Evolutionary conservation across 805 yeast species (phyloP).

Genomic region (Saturnispora halmiae): DNA sequence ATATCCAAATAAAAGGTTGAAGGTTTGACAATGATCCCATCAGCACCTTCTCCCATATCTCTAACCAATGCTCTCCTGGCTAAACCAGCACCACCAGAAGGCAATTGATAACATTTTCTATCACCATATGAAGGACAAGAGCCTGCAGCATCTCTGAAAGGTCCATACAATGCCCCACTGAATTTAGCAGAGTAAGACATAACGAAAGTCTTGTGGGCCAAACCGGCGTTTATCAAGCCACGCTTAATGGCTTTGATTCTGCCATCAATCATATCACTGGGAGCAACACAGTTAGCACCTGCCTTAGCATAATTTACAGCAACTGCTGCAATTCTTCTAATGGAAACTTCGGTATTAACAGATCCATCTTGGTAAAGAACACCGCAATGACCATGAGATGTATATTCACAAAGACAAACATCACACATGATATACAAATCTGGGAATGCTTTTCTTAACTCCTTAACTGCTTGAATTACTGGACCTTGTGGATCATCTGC

Average conservation of each 20-base stretch:
- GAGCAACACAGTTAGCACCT: slow-evolving; percentile 94
- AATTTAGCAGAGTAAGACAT: slow-evolving; percentile 95
- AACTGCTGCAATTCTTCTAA: slow-evolving; percentile 81
- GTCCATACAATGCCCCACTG: slow-evolving; percentile 86
- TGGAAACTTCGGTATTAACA: slow-evolving; percentile 65
- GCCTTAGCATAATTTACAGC: slow-evolving; percentile 93
- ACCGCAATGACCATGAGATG: slow-evolving; percentile 98
- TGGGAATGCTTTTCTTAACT: slow-evolving; percentile 60
- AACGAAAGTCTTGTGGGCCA: slow-evolving; percentile 82
- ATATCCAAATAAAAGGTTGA: slow-evolving; percentile 91
- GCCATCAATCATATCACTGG: slow-evolving; percentile 97
- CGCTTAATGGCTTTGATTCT: slow-evolving; percentile 79
- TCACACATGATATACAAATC: slow-evolving; percentile 83
- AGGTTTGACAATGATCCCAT: slow-evolving; percentile 92
- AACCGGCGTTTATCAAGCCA: slow-evolving; percentile 68
- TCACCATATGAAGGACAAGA: slow-evolving; percentile 86
- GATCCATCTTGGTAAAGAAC: slow-evolving; percentile 79
- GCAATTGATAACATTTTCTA: slow-evolving; percentile 86
- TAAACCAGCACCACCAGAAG: slow-evolving; percentile 84
- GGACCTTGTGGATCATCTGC: slow-evolving; percentile 98
- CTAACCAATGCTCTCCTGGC: slow-evolving; percentile 86
- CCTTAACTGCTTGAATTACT: slow-evolving; percentile 70
- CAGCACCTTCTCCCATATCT: slow-evolving; percentile 89
- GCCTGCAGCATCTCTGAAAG: slow-evolving; percentile 96
- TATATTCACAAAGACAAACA: slow-evolving; percentile 94